A percentile compares a stretch with the other conserved stretches of the same genome.
Evolutionary conservation across 2,329 filamentous ascomycete genomes (phyloP).

Genomic region (Plectosphaerella cucumerina): DNA sequence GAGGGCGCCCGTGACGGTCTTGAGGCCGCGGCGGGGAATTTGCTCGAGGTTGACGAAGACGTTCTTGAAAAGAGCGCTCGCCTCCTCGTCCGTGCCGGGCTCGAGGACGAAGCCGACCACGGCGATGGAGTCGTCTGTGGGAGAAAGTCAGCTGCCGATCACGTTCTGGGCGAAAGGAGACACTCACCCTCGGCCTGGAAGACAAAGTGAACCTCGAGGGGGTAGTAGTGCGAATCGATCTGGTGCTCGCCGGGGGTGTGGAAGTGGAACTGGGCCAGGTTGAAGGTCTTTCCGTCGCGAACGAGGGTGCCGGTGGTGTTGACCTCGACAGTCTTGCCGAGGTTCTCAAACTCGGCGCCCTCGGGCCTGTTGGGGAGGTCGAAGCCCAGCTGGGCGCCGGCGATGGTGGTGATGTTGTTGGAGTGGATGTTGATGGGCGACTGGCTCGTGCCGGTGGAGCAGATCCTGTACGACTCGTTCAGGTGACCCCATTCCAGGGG

Average conservation of each 20-base stretch:
- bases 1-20: constrained; percentile 29
- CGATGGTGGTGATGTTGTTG: constrained; percentile 9
- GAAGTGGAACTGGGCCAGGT: constrained; percentile 54
- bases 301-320: constrained; percentile 42
- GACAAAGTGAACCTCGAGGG: constrained; percentile 37
- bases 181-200: constrained; percentile 25
- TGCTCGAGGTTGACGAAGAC: constrained; percentile 32
- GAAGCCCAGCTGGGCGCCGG: constrained; percentile 25
- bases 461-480: constrained; percentile 36
- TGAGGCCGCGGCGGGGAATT: constrained; percentile 33
- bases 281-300: constrained; percentile 33
- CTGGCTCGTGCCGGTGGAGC: constrained; percentile 44
- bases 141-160: no score
- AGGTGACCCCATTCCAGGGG: constrained; percentile 50
- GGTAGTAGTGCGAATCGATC: constrained; percentile 35
- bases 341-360: constrained; percentile 43
- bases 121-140: constrained; percentile 19
- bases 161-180: background rate
- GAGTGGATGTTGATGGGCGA: constrained; percentile 51
- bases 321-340: constrained; percentile 48
- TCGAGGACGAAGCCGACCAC: constrained; percentile 35
- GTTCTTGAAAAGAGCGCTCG: constrained; percentile 25
- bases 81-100: constrained; percentile 14
- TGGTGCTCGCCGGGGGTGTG: constrained; percentile 58
- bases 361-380: constrained; percentile 28